Percentiles rank a stretch among this genome's conserved stretches.
These are phyloP conservation scores for Pyrrhoderma lamaoense DNA, from an alignment of 1,284 basidiomycete genomes.

Conservation along the genomic window DNA sequence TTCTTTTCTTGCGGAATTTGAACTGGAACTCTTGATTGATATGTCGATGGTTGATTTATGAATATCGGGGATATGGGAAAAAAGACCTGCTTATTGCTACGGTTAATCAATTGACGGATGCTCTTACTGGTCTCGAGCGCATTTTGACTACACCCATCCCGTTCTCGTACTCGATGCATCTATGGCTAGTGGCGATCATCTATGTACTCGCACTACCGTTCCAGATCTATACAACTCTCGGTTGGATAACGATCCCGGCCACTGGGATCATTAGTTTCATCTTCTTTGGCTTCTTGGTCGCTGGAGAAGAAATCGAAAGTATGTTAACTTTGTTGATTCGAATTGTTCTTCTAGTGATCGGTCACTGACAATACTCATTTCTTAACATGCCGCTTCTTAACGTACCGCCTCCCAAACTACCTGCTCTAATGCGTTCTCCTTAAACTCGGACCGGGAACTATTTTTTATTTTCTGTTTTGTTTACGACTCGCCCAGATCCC, in stretches of 20 bases:
- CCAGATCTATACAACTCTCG: slow-evolving; percentile 54
- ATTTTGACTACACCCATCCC: slow-evolving; percentile 77
- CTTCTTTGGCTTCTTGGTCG: slow-evolving; percentile 64
- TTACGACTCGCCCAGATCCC: slow-evolving; percentile 36
- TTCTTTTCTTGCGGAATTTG: too few species aligned
- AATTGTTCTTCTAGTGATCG: neutral
- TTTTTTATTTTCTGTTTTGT: too few species aligned
- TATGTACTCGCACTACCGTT: slow-evolving; percentile 60
- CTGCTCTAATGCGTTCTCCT: too few species aligned
- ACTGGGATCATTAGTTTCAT: slow-evolving; percentile 48
- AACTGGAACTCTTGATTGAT: too few species aligned
- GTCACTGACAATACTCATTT: neutral
- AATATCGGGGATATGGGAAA: slow-evolving; percentile 1
- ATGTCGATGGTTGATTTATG: too few species aligned
- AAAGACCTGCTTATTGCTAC: slow-evolving; percentile 46
- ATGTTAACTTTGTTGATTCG: slow-evolving; percentile 21
- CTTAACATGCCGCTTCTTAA: too few species aligned
- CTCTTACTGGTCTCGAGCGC: slow-evolving; percentile 64
- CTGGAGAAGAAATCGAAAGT: slow-evolving; percentile 69
- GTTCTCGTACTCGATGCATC: slow-evolving; percentile 65
- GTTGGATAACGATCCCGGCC: slow-evolving; percentile 61
- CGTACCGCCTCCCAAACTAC: too few species aligned
- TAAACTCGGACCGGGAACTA: too few species aligned
- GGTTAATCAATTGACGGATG: slow-evolving; percentile 56
- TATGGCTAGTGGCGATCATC: slow-evolving; percentile 55